Percentiles rank a stretch among this genome's conserved stretches.
These are phyloP conservation scores for Aquilaria yunnanensis DNA, from an alignment of 345 rosid species.

Conservation along the genomic window DNA sequence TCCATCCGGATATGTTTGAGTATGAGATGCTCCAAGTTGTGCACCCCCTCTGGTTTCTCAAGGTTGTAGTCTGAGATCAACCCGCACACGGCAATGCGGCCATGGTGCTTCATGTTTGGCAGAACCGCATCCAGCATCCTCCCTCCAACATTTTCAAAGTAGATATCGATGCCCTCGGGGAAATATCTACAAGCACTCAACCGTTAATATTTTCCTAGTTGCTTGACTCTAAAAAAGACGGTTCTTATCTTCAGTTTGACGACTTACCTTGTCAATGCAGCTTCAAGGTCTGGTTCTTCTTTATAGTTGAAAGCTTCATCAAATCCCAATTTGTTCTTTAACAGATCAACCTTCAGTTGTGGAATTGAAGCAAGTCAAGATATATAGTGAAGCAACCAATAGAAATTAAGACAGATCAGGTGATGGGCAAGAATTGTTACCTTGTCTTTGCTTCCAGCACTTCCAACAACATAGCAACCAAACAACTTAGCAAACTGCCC, in stretches of 20 bases:
- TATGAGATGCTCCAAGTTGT: not conserved
- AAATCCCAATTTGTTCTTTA: not conserved
- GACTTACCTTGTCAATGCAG: not conserved
- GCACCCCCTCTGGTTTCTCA: not conserved
- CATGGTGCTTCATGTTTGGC: not conserved
- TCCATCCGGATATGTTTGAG: not conserved
- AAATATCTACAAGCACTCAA: not conserved
- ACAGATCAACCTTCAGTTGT: not conserved
- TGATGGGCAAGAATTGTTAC: not conserved
- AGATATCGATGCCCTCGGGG: constrained; percentile 3
- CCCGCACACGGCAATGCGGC: constrained; percentile 5
- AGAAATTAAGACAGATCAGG: no score
- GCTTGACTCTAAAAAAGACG: no score
- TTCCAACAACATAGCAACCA: constrained; percentile 7
- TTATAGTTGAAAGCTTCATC: constrained; percentile 2
- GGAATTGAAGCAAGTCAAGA: no score
- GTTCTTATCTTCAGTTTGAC: no score
- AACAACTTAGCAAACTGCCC: not conserved
- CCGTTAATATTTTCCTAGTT: no score
- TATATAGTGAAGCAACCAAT: no score
- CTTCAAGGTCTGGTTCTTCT: constrained; percentile 4
- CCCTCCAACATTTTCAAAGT: constrained; percentile 4
- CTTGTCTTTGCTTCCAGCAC: constrained; percentile 5
- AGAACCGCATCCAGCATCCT: constrained; percentile 2
- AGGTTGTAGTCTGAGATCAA: not conserved